Percentiles rank a stretch among this genome's conserved stretches.
phyloP scores from a whole-genome alignment of 371 early-diverging fungal genomes.

The Cokeromyces recurvatus region DNA sequence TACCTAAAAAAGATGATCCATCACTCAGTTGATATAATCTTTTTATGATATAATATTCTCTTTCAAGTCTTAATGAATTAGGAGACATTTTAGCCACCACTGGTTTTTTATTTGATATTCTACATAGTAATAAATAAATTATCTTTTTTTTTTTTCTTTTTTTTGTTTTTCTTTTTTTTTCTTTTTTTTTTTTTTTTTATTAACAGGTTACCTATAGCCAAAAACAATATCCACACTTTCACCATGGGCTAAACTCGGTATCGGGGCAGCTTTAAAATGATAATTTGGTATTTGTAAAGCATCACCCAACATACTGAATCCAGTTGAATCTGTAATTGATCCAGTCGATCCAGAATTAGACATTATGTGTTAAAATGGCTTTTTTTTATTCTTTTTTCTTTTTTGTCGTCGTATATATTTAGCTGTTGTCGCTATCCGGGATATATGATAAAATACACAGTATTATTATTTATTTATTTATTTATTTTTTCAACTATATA shows the following conservation, averaged over 20 bases:
- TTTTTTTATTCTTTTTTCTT: background rate
- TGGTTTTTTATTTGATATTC: constrained; percentile 32
- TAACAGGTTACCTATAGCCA: constrained; percentile 37
- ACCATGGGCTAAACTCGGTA: constrained; percentile 29
- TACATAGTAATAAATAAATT: background rate
- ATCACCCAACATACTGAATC: constrained; percentile 16
- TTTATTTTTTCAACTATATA: no score
- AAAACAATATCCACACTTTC: constrained; percentile 35
- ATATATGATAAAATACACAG: background rate
- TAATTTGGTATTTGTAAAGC: constrained; percentile 38
- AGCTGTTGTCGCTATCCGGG: no score
- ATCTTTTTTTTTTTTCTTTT: background rate
- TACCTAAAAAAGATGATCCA: constrained; percentile 32
- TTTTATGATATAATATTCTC: constrained; percentile 41
- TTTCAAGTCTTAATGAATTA: constrained; percentile 33
- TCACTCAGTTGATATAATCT: constrained; percentile 31
- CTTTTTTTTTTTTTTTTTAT: no score
- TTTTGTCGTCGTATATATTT: background rate
- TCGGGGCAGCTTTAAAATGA: constrained; percentile 30
- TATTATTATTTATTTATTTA: background rate
- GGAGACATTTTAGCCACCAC: constrained; percentile 39
- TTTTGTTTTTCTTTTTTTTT: background rate
- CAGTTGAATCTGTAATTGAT: constrained; percentile 29
- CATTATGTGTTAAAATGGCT: constrained; percentile 12
- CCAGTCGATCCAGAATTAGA: constrained; percentile 34